These are phyloP conservation scores for Epichloe festucae DNA, from an alignment of 2,329 filamentous ascomycete genomes.

Conservation along the genomic window DNA sequence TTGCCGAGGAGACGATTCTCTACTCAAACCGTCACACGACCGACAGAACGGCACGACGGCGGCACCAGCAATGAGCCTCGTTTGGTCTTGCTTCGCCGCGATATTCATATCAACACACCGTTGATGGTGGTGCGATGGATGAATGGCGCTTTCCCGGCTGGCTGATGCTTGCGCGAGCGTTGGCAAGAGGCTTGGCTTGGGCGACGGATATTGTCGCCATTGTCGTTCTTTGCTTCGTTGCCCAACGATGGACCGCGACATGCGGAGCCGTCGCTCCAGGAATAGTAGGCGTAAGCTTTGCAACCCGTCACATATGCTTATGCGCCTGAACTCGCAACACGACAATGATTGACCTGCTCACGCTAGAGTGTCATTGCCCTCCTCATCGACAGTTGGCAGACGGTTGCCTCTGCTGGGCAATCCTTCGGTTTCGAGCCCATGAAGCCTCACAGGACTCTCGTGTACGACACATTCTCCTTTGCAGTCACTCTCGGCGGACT, in stretches of 20 bases:
- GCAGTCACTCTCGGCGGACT: conserved; percentile 22
- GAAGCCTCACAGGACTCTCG: conserved; percentile 15
- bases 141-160: conserved; percentile 1
- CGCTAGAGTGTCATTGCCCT: conserved; percentile 14
- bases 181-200: conserved; percentile 19
- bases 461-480: conserved; percentile 22
- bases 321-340: no score
- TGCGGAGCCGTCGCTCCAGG: conserved; percentile 18
- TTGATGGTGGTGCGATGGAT: neutral
- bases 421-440: conserved; percentile 14
- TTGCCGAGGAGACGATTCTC: neutral
- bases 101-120: neutral
- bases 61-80: neutral
- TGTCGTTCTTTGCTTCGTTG: conserved; percentile 19
- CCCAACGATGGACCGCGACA: conserved; percentile 19
- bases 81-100: neutral
- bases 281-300: conserved; percentile 18
- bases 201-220: conserved; percentile 18
- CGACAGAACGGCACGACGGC: no score
- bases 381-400: conserved; percentile 26
- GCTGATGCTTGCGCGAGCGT: conserved; percentile 11
- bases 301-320: neutral
- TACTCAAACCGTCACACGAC: no score
- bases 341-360: neutral
- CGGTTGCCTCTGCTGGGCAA: conserved; percentile 16